These are phyloP conservation scores for Beauveria rudraprayagi DNA, from an alignment of 2,329 filamentous ascomycete genomes.

Conservation along the genomic window DNA sequence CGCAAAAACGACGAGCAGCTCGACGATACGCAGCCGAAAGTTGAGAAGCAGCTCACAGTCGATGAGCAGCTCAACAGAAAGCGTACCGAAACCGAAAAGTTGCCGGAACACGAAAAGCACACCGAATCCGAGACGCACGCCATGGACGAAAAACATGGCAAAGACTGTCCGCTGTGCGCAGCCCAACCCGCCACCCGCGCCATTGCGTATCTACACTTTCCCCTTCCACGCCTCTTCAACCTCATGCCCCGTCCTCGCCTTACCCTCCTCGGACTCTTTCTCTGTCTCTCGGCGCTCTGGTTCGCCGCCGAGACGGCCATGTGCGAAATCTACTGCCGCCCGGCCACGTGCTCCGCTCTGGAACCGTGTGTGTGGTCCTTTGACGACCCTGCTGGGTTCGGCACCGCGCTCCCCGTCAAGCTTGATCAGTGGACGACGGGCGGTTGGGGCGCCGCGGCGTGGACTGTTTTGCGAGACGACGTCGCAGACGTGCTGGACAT, in stretches of 20 bases:
- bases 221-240: conserved; percentile 39
- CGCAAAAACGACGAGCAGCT: neutral
- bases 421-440: conserved; percentile 53
- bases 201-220: conserved; percentile 32
- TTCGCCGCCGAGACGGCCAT: conserved; percentile 44
- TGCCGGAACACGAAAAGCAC: neutral
- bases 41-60: neutral
- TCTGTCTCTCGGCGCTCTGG: conserved; percentile 43
- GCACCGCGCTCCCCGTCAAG: conserved; percentile 53
- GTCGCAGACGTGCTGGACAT: conserved; percentile 41
- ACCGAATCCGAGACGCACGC: neutral
- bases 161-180: conserved; percentile 9
- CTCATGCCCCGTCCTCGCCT: conserved; percentile 36
- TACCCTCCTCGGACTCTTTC: conserved; percentile 39
- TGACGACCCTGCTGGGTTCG: conserved; percentile 50
- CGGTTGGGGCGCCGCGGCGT: conserved; percentile 37
- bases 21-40: neutral
- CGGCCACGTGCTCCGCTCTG: conserved; percentile 38
- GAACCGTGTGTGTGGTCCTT: conserved; percentile 46
- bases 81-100: neutral
- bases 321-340: conserved; percentile 47
- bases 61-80: neutral
- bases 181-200: conserved; percentile 1
- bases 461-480: conserved; percentile 33
- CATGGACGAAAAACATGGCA: neutral